Evolutionary conservation across 2,329 filamentous ascomycete genomes (phyloP).

Genomic region (Lachnellula subtilissima): DNA sequence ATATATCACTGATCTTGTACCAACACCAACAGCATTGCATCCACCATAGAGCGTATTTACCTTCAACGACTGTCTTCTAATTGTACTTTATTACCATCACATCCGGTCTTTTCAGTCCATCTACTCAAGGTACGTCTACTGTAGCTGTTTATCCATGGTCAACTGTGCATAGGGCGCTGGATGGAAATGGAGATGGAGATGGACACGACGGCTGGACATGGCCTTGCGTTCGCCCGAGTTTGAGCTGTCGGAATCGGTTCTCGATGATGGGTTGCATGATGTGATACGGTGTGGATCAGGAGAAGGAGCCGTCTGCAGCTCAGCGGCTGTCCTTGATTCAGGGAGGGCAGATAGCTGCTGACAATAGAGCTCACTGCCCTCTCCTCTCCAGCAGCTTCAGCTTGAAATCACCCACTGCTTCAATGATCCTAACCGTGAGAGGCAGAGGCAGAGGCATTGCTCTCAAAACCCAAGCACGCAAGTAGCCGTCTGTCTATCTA

Average conservation of each 20-base stretch:
- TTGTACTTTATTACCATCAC: slow-evolving; percentile 14
- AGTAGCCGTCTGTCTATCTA: too few species aligned
- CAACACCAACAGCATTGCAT: slow-evolving; percentile 12
- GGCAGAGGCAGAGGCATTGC: neutral
- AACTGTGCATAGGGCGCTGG: neutral
- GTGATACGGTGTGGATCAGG: slow-evolving; percentile 3
- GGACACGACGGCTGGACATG: too few species aligned
- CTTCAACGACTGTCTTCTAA: slow-evolving; percentile 13
- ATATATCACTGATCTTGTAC: slow-evolving; percentile 13
- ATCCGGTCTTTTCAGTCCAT: neutral
- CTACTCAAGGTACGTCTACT: neutral
- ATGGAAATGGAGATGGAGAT: neutral
- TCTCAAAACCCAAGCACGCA: too few species aligned
- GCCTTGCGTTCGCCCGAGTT: neutral
- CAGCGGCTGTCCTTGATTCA: neutral
- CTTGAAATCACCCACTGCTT: neutral
- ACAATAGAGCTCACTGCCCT: neutral
- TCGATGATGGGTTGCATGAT: neutral
- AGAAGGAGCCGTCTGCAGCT: neutral
- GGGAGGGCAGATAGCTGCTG: neutral
- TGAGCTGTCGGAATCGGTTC: neutral
- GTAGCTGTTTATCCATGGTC: neutral
- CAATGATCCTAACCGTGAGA: neutral
- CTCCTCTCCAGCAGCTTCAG: neutral
- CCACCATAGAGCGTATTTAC: slow-evolving; percentile 6